Percentiles rank a stretch among this genome's conserved stretches.
Conservation (phyloP, 805 yeast species). For the Scheffersomyces stipitis region DNA sequence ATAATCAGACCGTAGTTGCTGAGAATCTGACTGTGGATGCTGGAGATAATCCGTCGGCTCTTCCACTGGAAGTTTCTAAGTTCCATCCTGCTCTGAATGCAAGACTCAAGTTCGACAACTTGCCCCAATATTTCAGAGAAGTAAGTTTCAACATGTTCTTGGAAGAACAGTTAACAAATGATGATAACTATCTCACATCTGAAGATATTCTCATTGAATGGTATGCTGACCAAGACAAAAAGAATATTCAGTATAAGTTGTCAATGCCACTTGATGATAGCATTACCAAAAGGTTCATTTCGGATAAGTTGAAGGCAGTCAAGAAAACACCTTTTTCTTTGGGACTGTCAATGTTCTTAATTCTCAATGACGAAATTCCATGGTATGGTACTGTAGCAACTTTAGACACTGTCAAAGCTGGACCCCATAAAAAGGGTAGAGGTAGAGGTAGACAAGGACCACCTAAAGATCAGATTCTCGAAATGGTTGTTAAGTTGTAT, state of each 20-base stretch:
- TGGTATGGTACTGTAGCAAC: conserved; percentile 64
- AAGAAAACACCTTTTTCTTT: conserved; percentile 60
- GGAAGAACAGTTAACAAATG: conserved; percentile 52
- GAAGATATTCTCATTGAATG: conserved; percentile 53
- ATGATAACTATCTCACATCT: conserved; percentile 35
- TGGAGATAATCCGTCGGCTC: conserved; percentile 1
- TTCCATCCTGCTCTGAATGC: conserved; percentile 40
- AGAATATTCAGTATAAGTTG: conserved; percentile 40
- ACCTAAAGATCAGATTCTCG: conserved; percentile 21
- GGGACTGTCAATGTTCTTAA: conserved; percentile 58
- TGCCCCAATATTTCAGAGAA: conserved; percentile 54
- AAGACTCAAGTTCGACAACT: conserved; percentile 46
- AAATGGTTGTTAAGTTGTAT: conserved; percentile 51
- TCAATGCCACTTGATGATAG: conserved; percentile 47
- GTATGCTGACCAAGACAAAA: conserved; percentile 46
- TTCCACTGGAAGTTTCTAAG: conserved; percentile 29
- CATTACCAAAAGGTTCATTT: conserved; percentile 49
- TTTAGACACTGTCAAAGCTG: conserved; percentile 20
- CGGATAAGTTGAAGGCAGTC: conserved; percentile 49
- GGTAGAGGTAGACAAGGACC: conserved; percentile 17
- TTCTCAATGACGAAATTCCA: conserved; percentile 47
- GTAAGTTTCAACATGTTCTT: conserved; percentile 61
- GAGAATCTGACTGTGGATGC: neutral
- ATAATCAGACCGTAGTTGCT: no score
- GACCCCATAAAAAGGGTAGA: conserved; percentile 13